These are phyloP conservation scores for Magnaporthiopsis rhizophila DNA, from an alignment of 2,329 filamentous ascomycete species.

Conservation along the genomic window DNA sequence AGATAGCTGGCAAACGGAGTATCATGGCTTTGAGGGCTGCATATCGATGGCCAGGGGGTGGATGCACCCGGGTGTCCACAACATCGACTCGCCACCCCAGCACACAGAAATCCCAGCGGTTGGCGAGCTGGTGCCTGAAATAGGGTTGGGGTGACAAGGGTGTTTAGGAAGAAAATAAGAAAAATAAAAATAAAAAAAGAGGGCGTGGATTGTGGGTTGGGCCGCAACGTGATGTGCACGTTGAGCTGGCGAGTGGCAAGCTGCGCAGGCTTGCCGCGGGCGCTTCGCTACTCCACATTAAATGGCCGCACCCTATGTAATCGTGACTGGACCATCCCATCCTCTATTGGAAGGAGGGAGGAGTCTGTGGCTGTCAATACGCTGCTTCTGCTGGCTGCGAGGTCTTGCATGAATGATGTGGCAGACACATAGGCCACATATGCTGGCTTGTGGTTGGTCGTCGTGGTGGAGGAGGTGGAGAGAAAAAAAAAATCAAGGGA, in stretches of 20 bases:
- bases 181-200: too few species aligned
- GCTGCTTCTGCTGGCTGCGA: not conserved
- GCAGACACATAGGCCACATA: not conserved
- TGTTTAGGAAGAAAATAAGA: too few species aligned
- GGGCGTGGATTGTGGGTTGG: not conserved
- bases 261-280: not conserved
- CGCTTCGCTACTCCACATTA: not conserved
- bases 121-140: not conserved
- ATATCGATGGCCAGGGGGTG: not conserved
- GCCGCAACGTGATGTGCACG: not conserved
- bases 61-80: not conserved
- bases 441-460: too few species aligned
- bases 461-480: not conserved
- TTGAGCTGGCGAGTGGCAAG: not conserved
- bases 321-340: not conserved
- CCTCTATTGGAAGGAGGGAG: not conserved
- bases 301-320: not conserved
- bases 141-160: not conserved
- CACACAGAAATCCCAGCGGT: not conserved
- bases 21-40: not conserved
- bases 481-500: not conserved
- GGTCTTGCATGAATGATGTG: not conserved
- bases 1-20: not conserved
- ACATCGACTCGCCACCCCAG: not conserved
- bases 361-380: not conserved